Evolutionary conservation across 306 rosid species (phyloP).

Genomic region (Abrus pulchellus): DNA sequence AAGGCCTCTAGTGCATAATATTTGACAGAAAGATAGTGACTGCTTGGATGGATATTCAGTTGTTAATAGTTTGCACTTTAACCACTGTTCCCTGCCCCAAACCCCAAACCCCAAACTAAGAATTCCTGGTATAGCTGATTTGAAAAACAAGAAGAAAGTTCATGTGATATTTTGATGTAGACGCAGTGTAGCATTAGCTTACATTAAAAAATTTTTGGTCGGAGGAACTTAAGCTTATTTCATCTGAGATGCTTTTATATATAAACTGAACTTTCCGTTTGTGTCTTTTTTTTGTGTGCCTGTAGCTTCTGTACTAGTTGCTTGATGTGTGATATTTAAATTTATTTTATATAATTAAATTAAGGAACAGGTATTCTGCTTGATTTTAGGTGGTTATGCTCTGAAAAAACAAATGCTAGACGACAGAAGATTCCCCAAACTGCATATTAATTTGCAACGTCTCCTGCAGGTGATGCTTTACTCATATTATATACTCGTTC

Average conservation of each 20-base stretch:
- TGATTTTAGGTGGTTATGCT: conserved; percentile 75
- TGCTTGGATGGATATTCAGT: conserved; percentile 30
- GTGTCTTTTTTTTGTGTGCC: conserved; percentile 35
- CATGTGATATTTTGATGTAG: conserved; percentile 7
- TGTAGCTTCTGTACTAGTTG: not conserved
- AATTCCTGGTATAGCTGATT: conserved; percentile 19
- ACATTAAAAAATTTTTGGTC: not conserved
- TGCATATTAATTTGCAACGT: conserved; percentile 94
- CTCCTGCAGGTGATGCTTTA: conserved; percentile 81
- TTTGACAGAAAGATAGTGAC: conserved; percentile 19
- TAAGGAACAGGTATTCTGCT: conserved; percentile 41
- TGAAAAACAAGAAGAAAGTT: conserved; percentile 21
- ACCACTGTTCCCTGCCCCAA: not conserved
- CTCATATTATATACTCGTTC: conserved; percentile 35
- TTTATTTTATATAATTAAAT: conserved; percentile 16
- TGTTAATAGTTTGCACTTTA: conserved; percentile 1
- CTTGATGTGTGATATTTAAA: not conserved
- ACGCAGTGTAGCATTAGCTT: too few species aligned
- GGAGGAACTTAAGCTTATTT: not conserved
- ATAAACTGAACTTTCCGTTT: conserved; percentile 26
- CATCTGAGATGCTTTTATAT: conserved; percentile 27
- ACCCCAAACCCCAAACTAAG: not conserved
- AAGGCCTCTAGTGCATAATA: conserved; percentile 5
- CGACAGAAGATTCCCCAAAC: conserved; percentile 96
- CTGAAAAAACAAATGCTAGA: conserved; percentile 97